Base-by-base conservation (phyloP, 2,329 filamentous ascomycete genomes). In the Phaeoacremonium minimum region DNA sequence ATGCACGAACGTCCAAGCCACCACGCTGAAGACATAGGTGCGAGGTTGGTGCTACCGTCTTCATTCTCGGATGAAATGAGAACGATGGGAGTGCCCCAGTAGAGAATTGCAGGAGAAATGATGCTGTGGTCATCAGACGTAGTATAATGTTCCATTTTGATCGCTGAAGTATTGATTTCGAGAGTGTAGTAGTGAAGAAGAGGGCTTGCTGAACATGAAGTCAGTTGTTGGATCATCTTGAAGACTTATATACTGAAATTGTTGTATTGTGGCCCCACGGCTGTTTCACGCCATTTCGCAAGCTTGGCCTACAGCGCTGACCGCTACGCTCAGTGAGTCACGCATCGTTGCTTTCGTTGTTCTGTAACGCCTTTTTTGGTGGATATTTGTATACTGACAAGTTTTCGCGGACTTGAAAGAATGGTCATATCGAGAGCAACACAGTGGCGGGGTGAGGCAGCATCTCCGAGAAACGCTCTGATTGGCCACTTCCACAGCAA, bases 1-100 rank as follows among this genome's bases (percentile, higher is more conserved):
- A 70, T 49, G 48, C 64, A 69, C 11, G 57, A 57, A 41, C 63
- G 49, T 5, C 58, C 58, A 9, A 70, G 56, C 65, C 65, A 71
- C 49, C 55, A 69, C 15, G 59, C 63, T 6, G 64, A 67, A 13
- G 66, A 69, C 39, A 67, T 66, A 7, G 66, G 58, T 7, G 49
- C 52, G 32, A 70, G 58, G 42, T 70, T 69, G 43, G 46, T 45
- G 4, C 57, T 61, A 6, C 54, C 56, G 39, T 69, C 64, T 44
- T 57, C 52, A 41, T 69, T 69, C 30, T 54, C 49, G 9, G 58
- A 58, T 4, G 60, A 52, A 33, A 68, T 52, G 11, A 68, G 46
- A 12, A 63, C 56, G 17, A 66, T 60, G 1, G 61, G 60, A 3
- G 59, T 66, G 30, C 61, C 61, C 57, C 58, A 65, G 49, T 64